Percentiles rank a stretch among this genome's conserved stretches.
Conservation (phyloP, 106 monocot genomes). For the Dioscorea dumetorum region DNA sequence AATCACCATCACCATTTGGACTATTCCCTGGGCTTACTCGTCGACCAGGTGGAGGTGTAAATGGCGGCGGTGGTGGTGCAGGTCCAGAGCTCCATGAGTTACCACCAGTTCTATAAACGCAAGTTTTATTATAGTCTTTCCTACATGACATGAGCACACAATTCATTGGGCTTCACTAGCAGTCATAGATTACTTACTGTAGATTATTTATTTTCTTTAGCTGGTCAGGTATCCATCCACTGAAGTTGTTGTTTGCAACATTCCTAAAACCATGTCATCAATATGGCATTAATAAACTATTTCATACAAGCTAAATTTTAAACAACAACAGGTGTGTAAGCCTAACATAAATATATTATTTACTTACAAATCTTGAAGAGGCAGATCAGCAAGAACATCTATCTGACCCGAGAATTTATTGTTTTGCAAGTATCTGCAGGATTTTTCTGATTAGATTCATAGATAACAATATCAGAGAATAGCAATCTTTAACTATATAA, state of each 20-base stretch:
- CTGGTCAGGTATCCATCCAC: constrained; percentile 65
- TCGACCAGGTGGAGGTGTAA: constrained; percentile 31
- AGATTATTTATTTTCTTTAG: constrained; percentile 68
- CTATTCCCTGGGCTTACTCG: constrained; percentile 37
- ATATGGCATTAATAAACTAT: too few species aligned
- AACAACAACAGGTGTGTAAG: too few species aligned
- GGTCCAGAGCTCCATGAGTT: constrained; percentile 71
- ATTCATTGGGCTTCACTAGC: not conserved
- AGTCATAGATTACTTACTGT: constrained; percentile 36
- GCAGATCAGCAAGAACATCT: constrained; percentile 60
- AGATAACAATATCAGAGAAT: not conserved
- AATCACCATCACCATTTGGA: constrained; percentile 14
- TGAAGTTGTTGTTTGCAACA: constrained; percentile 81
- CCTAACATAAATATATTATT: not conserved
- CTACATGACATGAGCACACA: not conserved
- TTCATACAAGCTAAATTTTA: not conserved
- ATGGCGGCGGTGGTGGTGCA: constrained; percentile 54
- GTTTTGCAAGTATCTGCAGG: constrained; percentile 67
- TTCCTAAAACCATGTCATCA: constrained; percentile 34
- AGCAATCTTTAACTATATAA: not conserved
- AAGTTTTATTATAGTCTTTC: not conserved
- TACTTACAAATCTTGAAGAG: constrained; percentile 70
- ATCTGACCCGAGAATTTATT: constrained; percentile 79
- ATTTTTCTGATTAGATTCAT: not conserved
- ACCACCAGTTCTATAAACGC: constrained; percentile 50